These are phyloP conservation scores for Pseudonitzschia multiseries DNA, from an alignment of 108 stramenopile species.

Conservation along the genomic window DNA sequence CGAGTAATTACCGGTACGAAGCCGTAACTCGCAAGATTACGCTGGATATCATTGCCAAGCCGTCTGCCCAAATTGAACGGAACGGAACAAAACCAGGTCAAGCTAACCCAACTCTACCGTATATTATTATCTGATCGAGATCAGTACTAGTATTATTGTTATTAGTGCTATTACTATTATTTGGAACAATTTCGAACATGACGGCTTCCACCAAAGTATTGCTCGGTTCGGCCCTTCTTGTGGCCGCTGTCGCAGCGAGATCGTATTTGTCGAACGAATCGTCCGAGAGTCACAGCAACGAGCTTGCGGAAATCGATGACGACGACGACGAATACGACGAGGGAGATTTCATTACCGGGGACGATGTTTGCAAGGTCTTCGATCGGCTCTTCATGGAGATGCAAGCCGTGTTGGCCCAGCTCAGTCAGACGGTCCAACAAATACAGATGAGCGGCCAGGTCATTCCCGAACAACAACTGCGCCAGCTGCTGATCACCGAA, in stretches of 20 bases:
- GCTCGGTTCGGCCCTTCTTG: conserved; percentile 14
- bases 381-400: conserved; percentile 84
- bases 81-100: too few relatives aligned
- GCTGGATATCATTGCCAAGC: too few relatives aligned
- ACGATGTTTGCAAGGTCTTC: conserved; percentile 76
- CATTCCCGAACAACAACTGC: conserved; percentile 80
- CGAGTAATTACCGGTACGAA: too few relatives aligned
- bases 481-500: conserved; percentile 66
- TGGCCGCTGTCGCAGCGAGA: conserved; percentile 4
- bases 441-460: conserved; percentile 84
- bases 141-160: too few relatives aligned
- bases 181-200: neutral
- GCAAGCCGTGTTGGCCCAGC: conserved; percentile 76
- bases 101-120: too few relatives aligned
- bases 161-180: too few relatives aligned
- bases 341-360: conserved; percentile 58
- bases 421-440: conserved; percentile 83
- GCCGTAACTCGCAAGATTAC: too few relatives aligned
- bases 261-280: neutral
- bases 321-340: conserved; percentile 58
- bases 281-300: neutral
- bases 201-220: conserved; percentile 10
- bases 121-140: too few relatives aligned
- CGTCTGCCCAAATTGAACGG: too few relatives aligned
- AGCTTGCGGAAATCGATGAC: conserved; percentile 47